phyloP scores from a whole-genome alignment of 2,329 filamentous ascomycete genomes.

The Parastagonospora avenae region DNA sequence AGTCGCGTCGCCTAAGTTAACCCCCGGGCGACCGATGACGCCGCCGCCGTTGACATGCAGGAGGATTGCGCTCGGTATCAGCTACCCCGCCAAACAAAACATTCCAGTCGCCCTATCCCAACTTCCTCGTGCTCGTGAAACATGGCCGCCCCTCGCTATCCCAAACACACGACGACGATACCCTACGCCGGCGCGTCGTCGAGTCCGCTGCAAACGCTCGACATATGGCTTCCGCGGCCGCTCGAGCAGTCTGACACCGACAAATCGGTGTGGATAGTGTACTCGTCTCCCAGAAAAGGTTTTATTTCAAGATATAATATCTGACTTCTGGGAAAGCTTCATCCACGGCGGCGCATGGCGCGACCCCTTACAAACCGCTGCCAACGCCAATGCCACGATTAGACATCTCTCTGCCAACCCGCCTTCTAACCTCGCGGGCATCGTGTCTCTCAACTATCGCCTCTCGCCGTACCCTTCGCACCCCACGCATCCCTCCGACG shows the following conservation, averaged over 20 bases:
- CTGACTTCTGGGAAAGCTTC: conserved; percentile 39
- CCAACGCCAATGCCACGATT: conserved; percentile 45
- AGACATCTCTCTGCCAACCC: conserved; percentile 38
- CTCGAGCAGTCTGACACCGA: conserved; percentile 19
- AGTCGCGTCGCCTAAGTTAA: no score
- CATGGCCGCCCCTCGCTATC: conserved; percentile 23
- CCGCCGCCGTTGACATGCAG: neutral
- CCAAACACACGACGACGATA: conserved; percentile 23
- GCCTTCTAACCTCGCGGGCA: conserved; percentile 56
- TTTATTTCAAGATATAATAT: neutral
- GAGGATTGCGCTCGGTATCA: neutral
- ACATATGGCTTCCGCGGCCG: conserved; percentile 49
- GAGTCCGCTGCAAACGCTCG: conserved; percentile 48
- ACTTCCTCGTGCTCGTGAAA: conserved; percentile 1
- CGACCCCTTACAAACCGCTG: conserved; percentile 50
- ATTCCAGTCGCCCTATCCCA: neutral
- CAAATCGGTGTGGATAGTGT: conserved; percentile 44
- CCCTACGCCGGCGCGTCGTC: conserved; percentile 32
- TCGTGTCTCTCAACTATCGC: conserved; percentile 69
- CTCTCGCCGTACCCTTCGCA: conserved; percentile 59
- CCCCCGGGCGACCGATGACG: no score
- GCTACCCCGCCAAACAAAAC: conserved; percentile 20
- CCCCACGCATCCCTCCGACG: conserved; percentile 52
- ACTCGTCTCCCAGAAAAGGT: conserved; percentile 9
- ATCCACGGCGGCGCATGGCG: conserved; percentile 59